Conservation (phyloP, 208 protist species). For the Crithidia mellificae region DNA sequence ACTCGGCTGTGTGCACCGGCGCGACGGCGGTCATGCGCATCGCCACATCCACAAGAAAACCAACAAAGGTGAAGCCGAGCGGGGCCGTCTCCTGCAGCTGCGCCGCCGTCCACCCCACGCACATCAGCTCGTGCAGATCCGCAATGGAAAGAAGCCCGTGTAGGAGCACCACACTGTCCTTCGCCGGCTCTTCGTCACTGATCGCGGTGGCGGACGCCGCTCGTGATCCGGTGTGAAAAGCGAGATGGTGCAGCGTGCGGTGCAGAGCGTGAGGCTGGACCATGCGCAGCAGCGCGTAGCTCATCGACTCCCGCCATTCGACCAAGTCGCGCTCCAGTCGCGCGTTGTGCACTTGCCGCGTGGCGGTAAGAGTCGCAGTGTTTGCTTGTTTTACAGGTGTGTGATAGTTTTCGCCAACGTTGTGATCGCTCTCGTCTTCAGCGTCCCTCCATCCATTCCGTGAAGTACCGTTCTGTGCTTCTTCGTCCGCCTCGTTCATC, state of each 20-base stretch:
- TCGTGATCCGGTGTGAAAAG: not conserved
- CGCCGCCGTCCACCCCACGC: slow-evolving; percentile 15
- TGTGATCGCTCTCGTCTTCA: not conserved
- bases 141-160: slow-evolving; percentile 31
- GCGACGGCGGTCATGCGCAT: slow-evolving; percentile 4
- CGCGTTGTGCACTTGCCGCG: not conserved
- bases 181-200: too few relatives aligned
- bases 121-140: slow-evolving; percentile 29
- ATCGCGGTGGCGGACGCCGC: too few relatives aligned
- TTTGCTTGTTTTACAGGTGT: not conserved
- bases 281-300: slow-evolving; percentile 37
- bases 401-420: too few relatives aligned
- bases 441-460: slow-evolving; percentile 13
- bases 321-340: not conserved
- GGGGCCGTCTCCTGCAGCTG: slow-evolving; percentile 19
- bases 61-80: slow-evolving; percentile 23
- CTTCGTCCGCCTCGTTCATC: not conserved
- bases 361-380: not conserved
- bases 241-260: slow-evolving; percentile 11
- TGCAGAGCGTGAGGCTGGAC: slow-evolving; percentile 27
- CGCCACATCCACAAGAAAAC: slow-evolving; percentile 21
- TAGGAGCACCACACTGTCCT: not conserved
- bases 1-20: not conserved
- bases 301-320: slow-evolving; percentile 30
- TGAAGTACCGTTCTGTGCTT: not conserved